Percentiles rank a stretch among this genome's conserved stretches.
phyloP scores from a whole-genome alignment of 2,329 filamentous ascomycete genomes.

The Colletotrichum melonis region DNA sequence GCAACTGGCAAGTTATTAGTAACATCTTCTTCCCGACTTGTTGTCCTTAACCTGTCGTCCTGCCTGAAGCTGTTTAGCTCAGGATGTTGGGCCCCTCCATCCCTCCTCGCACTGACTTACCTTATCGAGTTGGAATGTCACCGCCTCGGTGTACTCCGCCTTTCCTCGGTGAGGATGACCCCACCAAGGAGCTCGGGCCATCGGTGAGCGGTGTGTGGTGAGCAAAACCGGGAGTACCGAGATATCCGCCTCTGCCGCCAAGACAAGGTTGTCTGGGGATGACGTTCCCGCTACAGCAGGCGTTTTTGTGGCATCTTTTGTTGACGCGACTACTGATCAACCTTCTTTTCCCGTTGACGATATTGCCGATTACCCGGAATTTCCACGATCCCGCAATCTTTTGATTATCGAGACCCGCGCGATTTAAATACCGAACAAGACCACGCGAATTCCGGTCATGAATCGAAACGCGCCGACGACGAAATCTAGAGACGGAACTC shows the following conservation, averaged over 20 bases:
- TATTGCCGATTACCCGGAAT: neutral
- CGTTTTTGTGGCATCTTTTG: neutral
- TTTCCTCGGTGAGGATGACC: constrained; percentile 12
- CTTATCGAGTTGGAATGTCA: constrained; percentile 9
- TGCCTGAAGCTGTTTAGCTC: neutral
- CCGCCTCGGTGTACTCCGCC: constrained; percentile 19
- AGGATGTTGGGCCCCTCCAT: neutral
- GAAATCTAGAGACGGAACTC: neutral
- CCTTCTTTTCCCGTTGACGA: neutral
- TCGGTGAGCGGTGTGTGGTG: neutral
- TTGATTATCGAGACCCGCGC: neutral
- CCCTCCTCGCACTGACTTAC: neutral
- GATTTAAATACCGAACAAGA: neutral
- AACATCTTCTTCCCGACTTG: constrained; percentile 21
- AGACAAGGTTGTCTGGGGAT: neutral
- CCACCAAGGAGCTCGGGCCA: neutral
- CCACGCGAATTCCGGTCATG: neutral
- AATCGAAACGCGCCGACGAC: neutral
- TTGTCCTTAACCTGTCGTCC: neutral
- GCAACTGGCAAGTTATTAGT: neutral
- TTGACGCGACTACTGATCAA: neutral
- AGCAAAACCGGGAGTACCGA: neutral
- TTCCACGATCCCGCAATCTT: neutral
- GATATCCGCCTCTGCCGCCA: neutral
- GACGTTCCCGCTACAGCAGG: neutral